Base-by-base conservation (phyloP, 176 grass and related monocot genomes). In the Cenchrus americanus region DNA sequence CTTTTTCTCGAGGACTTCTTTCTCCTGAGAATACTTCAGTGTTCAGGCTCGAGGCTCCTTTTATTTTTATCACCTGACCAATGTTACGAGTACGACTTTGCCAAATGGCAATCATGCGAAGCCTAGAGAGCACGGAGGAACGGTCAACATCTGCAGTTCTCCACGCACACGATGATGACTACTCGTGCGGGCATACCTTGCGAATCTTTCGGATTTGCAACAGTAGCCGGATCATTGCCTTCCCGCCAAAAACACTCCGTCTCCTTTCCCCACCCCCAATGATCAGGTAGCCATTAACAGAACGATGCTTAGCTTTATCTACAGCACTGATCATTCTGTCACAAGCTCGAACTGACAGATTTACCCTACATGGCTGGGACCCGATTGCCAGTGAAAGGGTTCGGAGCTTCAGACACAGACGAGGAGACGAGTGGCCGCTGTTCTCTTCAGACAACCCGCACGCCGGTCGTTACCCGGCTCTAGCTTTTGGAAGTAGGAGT, bases 401-500 rank as follows among this genome's bases (percentile, higher is more conserved):
- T 61, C 4, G 7, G 15, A 15, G 66, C 21, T 8, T 34, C 7
- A 10, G 15, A 15, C 5, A 4, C 0, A 10, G 15, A 5, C 0
- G 48, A 12, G 2, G 0, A 11, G 15, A 5, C 0, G 48, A 12
- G 66, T 10, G 19, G 19, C 3, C 14, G 48, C 1, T 43, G 15
- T n/a, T 51, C 72, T 78, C 6, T 50, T 69, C 73, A 78, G 58
- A 66, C 78, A 77, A 71, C 14, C 41, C 30, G 53, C 75, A 8
- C 14, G 47, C 64, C 77, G 55, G 77, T 69, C 51, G 73, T 57
- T 72, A 32, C 48, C 48, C n/a, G 80, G 10, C 82, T 4, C 21
- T 57, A 85, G 78, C 88, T 89, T 89, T 89, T 82, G 71, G 77
- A 77, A 85, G 77, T 64, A 43, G 70, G n/a, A n/a, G n/a, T n/a